Evolutionary conservation across 2,329 filamentous ascomycete genomes (phyloP).

Genomic region (Cordyceps tenuipes): DNA sequence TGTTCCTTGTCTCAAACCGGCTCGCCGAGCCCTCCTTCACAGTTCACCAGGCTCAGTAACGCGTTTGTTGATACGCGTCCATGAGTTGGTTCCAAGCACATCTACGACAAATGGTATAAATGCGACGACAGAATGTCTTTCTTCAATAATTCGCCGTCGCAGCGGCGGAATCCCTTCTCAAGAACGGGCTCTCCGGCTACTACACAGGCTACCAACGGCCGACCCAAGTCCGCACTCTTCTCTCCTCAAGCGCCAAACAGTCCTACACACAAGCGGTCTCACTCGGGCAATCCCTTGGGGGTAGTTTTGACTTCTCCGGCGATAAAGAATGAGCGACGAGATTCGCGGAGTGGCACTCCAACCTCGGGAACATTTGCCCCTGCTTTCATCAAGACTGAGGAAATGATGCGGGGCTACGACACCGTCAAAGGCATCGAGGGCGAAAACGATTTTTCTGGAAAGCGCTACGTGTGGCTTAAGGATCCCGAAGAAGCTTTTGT

Average conservation of each 20-base stretch:
- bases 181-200: constrained; percentile 62
- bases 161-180: constrained; percentile 72
- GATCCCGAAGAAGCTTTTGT: constrained; percentile 83
- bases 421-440: constrained; percentile 73
- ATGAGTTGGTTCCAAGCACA: constrained; percentile 15
- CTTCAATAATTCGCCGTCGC: constrained; percentile 36
- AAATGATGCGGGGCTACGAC: constrained; percentile 52
- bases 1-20: constrained; percentile 14
- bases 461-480: constrained; percentile 95
- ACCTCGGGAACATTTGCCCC: constrained; percentile 83
- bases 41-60: neutral
- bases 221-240: constrained; percentile 72
- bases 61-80: constrained; percentile 20
- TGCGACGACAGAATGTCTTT: constrained; percentile 25
- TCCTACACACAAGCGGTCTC: constrained; percentile 57
- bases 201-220: constrained; percentile 39
- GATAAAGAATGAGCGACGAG: constrained; percentile 37
- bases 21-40: constrained; percentile 6
- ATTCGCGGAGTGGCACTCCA: constrained; percentile 57
- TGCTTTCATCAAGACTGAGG: constrained; percentile 87
- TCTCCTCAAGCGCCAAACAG: constrained; percentile 34
- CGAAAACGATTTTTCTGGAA: constrained; percentile 97
- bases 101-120: constrained; percentile 21
- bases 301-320: constrained; percentile 31
- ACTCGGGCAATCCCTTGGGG: constrained; percentile 52